A percentile compares a stretch with the other conserved stretches of the same genome.
Conservation (phyloP, 2,329 filamentous ascomycete genomes). For the Botryosphaeria dothidea region DNA sequence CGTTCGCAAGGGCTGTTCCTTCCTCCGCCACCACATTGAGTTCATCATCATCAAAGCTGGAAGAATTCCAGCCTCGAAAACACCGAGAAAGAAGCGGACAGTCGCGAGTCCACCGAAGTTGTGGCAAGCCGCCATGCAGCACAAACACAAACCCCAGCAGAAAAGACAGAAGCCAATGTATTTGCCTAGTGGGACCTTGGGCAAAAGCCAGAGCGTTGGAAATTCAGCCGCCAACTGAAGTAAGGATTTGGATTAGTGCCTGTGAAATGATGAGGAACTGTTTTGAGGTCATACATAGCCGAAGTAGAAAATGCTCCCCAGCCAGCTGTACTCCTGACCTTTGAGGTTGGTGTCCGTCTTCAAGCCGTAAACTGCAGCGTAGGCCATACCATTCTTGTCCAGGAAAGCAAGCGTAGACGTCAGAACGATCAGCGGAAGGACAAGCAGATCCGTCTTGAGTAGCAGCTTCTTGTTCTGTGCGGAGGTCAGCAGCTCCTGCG, state of each 20-base stretch:
- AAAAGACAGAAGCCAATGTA: slow-evolving; percentile 51
- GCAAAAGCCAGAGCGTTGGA: slow-evolving; percentile 66
- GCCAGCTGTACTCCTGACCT: slow-evolving; percentile 22
- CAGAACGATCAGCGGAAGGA: neutral
- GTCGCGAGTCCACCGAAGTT: slow-evolving; percentile 58
- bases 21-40: slow-evolving; percentile 24
- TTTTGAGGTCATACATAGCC: neutral
- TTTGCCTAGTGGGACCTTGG: slow-evolving; percentile 54
- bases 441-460: neutral
- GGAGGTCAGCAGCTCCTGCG: neutral
- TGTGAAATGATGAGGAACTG: no score
- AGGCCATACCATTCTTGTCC: neutral
- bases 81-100: slow-evolving; percentile 31
- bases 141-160: slow-evolving; percentile 58
- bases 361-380: slow-evolving; percentile 22
- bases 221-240: slow-evolving; percentile 42
- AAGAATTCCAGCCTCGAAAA: slow-evolving; percentile 25
- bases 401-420: neutral
- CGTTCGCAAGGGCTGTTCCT: neutral
- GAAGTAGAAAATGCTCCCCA: slow-evolving; percentile 22
- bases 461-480: slow-evolving; percentile 57
- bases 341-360: slow-evolving; percentile 22
- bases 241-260: neutral
- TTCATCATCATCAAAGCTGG: slow-evolving; percentile 30
- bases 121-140: slow-evolving; percentile 61